Conservation (phyloP, 2,329 filamentous ascomycete genomes). For the Claviceps paspali region DNA sequence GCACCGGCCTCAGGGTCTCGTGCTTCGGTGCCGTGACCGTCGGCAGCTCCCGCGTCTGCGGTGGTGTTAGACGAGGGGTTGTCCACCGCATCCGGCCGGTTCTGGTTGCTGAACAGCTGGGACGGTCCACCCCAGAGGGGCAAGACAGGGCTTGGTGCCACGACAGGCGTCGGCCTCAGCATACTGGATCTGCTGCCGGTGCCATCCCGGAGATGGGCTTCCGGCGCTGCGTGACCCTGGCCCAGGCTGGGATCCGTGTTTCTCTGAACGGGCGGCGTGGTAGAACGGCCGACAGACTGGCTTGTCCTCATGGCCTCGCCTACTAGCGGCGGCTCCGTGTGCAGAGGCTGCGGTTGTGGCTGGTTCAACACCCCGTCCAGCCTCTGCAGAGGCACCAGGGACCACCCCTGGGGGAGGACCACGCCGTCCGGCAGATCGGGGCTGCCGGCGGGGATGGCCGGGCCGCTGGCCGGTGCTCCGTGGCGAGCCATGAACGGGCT, state of each 20-base stretch:
- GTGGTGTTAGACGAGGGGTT: slow-evolving; percentile 4
- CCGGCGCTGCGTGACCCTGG: neutral
- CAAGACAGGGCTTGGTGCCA: slow-evolving; percentile 31
- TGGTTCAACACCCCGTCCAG: slow-evolving; percentile 22
- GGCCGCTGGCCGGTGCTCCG: slow-evolving; percentile 26
- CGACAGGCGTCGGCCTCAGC: slow-evolving; percentile 19
- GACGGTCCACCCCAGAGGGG: slow-evolving; percentile 36
- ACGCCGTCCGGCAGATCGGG: slow-evolving; percentile 47
- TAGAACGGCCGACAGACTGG: slow-evolving; percentile 1
- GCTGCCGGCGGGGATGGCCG: slow-evolving; percentile 43
- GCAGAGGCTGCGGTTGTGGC: slow-evolving; percentile 8
- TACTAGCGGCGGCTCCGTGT: slow-evolving; percentile 6
- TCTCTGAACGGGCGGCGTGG: neutral
- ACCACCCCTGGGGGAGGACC: slow-evolving; percentile 50
- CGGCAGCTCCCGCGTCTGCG: neutral
- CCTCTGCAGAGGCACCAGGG: slow-evolving; percentile 44
- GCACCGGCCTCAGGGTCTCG: neutral
- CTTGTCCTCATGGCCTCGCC: slow-evolving; percentile 7
- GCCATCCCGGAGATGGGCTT: neutral
- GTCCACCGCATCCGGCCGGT: slow-evolving; percentile 13
- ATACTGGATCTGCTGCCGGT: neutral
- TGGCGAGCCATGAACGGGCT: slow-evolving; percentile 32
- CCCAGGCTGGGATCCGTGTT: neutral
- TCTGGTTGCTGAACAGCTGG: slow-evolving; percentile 28
- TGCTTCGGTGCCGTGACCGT: neutral